These are phyloP conservation scores for Cladophialophora bantiana DNA, from an alignment of 2,329 filamentous ascomycete genomes.

Conservation along the genomic window DNA sequence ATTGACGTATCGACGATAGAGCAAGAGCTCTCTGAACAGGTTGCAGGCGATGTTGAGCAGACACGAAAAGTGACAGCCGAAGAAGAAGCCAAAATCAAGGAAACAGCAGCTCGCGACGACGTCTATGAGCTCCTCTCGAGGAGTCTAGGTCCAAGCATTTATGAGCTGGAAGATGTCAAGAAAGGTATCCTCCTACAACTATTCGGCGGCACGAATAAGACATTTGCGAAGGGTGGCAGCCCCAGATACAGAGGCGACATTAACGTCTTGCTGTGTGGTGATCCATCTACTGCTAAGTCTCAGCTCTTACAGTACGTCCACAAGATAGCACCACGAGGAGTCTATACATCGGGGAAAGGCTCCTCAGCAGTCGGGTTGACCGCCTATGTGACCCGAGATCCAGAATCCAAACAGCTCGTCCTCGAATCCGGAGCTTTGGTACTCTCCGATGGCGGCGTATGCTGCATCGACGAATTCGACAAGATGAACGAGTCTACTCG, in stretches of 20 bases:
- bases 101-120: constrained; percentile 78
- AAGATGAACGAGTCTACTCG: constrained; percentile 79
- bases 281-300: constrained; percentile 95
- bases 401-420: constrained; percentile 74
- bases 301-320: constrained; percentile 94
- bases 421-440: constrained; percentile 78
- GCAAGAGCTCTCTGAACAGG: constrained; percentile 76
- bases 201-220: constrained; percentile 97
- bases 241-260: constrained; percentile 97
- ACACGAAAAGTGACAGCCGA: constrained; percentile 82
- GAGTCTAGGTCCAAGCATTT: constrained; percentile 91
- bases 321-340: constrained; percentile 90
- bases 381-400: constrained; percentile 77
- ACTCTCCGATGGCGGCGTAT: constrained; percentile 75
- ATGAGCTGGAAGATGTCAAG: constrained; percentile 98
- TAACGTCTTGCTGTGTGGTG: constrained; percentile 94
- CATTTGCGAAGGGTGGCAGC: constrained; percentile 93
- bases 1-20: constrained; percentile 89
- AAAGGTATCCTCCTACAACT: constrained; percentile 96
- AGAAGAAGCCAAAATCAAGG: constrained; percentile 87
- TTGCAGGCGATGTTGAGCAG: constrained; percentile 77
- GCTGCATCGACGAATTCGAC: constrained; percentile 81
- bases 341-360: constrained; percentile 78
- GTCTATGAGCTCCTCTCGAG: constrained; percentile 92
- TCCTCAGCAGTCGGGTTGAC: constrained; percentile 78